phyloP scores from a whole-genome alignment of 2,329 filamentous ascomycete genomes.

The Aspergillus sp. region DNA sequence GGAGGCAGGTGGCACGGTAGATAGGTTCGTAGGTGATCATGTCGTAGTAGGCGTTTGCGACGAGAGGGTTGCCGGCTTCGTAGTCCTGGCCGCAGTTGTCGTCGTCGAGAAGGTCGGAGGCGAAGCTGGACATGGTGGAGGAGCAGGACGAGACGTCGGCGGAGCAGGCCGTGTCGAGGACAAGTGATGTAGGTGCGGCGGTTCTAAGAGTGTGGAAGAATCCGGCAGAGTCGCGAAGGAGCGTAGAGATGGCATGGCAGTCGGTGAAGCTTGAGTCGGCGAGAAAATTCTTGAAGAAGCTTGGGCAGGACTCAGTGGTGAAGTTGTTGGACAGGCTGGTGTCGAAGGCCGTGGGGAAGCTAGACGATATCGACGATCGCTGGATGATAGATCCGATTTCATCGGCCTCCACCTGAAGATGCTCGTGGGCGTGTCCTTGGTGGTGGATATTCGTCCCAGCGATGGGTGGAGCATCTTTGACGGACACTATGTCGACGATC shows the following conservation, averaged over 20 bases:
- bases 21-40: slow-evolving; percentile 74
- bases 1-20: slow-evolving; percentile 78
- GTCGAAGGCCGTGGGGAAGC: slow-evolving; percentile 66
- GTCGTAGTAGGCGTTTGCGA: slow-evolving; percentile 72
- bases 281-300: slow-evolving; percentile 67
- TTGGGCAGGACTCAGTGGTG: slow-evolving; percentile 48
- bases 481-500: slow-evolving; percentile 9
- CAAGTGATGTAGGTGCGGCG: slow-evolving; percentile 68
- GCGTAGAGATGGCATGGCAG: slow-evolving; percentile 81
- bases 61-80: slow-evolving; percentile 63
- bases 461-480: slow-evolving; percentile 8
- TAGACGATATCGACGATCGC: slow-evolving; percentile 6
- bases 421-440: neutral
- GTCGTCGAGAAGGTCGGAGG: slow-evolving; percentile 61
- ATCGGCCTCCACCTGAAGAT: neutral
- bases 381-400: neutral
- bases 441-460: neutral
- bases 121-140: slow-evolving; percentile 63
- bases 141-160: slow-evolving; percentile 67
- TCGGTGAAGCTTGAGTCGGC: slow-evolving; percentile 64
- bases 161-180: slow-evolving; percentile 75
- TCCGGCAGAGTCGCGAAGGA: slow-evolving; percentile 77
- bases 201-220: slow-evolving; percentile 81
- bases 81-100: slow-evolving; percentile 73
- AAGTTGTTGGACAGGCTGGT: slow-evolving; percentile 64